Percentiles rank a stretch among this genome's conserved stretches.
Conservation (phyloP, 345 rosid genomes). For the Sonneratia alba region DNA sequence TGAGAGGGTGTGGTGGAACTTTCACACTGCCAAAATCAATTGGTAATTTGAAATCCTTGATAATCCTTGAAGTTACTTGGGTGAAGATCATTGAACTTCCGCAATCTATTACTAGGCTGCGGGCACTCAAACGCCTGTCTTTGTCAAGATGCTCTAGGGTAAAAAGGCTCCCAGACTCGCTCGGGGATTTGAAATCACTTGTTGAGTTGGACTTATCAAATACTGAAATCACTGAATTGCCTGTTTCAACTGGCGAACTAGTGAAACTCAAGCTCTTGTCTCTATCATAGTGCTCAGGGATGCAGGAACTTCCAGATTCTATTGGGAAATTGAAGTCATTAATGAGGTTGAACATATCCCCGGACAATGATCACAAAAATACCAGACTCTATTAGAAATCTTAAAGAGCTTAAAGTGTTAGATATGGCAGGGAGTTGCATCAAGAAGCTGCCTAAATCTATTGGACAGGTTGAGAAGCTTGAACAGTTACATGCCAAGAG, state of each 20-base stretch:
- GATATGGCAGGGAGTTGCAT: background rate
- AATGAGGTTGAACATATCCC: too few relatives aligned
- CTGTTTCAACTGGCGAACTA: constrained; percentile 4
- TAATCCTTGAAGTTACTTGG: background rate
- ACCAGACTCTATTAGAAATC: background rate
- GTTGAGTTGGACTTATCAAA: background rate
- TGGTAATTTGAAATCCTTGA: background rate
- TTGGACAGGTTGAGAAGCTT: constrained; percentile 5
- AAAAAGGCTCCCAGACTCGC: background rate
- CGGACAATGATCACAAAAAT: background rate
- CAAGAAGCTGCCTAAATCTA: background rate
- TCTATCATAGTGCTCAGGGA: too few relatives aligned
- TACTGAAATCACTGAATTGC: background rate
- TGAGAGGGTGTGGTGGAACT: background rate
- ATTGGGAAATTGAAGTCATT: too few relatives aligned
- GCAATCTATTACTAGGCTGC: background rate
- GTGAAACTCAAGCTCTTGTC: background rate
- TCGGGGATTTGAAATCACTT: background rate
- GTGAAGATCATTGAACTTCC: background rate
- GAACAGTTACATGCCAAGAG: background rate
- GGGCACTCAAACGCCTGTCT: background rate
- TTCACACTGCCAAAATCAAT: background rate
- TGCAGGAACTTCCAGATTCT: too few relatives aligned
- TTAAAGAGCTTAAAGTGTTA: constrained; percentile 1
- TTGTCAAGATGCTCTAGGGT: background rate